Evolutionary conservation across 495 filamentous ascomycete species (phyloP).

Genomic region (Elaphomyces granulatus): DNA sequence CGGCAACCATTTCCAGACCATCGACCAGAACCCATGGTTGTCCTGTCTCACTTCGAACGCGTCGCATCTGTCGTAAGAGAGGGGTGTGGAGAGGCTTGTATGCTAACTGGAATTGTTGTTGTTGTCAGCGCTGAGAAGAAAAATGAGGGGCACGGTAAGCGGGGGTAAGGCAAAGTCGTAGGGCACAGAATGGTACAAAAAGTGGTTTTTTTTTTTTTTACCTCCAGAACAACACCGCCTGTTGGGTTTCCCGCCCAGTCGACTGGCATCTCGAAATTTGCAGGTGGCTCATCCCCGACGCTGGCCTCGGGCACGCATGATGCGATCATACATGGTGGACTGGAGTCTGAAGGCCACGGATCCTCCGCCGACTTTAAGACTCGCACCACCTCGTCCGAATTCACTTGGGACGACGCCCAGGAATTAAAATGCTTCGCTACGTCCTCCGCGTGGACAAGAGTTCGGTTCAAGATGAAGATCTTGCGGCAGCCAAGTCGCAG

Average conservation of each 20-base stretch:
- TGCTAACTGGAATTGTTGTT: conserved; percentile 35
- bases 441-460: conserved; percentile 41
- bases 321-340: conserved; percentile 59
- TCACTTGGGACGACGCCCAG: conserved; percentile 33
- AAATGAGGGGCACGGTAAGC: neutral
- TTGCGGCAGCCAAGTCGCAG: conserved; percentile 63
- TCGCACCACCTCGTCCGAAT: conserved; percentile 37
- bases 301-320: conserved; percentile 62
- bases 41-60: conserved; percentile 41
- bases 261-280: conserved; percentile 60
- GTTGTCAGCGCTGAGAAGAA: neutral
- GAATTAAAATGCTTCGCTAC: conserved; percentile 61
- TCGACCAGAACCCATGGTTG: conserved; percentile 67
- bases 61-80: conserved; percentile 48
- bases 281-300: conserved; percentile 44
- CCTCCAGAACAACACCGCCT: conserved; percentile 67
- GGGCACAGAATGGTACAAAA: neutral
- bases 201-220: no score
- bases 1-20: conserved; percentile 61
- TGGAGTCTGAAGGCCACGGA: conserved; percentile 49
- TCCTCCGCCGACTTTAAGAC: conserved; percentile 44
- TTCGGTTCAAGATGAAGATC: conserved; percentile 71
- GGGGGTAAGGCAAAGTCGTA: neutral
- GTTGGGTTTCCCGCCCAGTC: conserved; percentile 65
- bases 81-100: conserved; percentile 64